phyloP scores from a whole-genome alignment of 306 rosid species.

The Comarum palustre region DNA sequence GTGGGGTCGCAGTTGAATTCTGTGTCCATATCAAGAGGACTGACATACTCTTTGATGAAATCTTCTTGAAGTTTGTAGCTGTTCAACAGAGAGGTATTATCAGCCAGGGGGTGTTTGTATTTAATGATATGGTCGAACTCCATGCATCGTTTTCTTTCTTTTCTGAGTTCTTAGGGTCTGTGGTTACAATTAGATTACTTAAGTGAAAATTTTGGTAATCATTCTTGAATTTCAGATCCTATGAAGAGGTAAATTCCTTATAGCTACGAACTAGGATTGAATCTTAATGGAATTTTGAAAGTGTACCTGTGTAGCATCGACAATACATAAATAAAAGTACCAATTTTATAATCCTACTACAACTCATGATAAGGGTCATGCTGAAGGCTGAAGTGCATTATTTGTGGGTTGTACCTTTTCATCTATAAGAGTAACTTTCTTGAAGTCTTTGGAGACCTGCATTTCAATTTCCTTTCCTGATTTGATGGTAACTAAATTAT shows the following conservation, averaged over 20 bases:
- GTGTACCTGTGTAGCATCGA: slow-evolving; percentile 1
- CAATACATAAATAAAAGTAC: not conserved
- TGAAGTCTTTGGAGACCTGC: not conserved
- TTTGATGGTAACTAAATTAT: slow-evolving; percentile 12
- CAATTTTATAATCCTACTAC: not conserved
- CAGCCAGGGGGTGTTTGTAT: slow-evolving; percentile 18
- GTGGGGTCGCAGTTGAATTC: slow-evolving; percentile 99
- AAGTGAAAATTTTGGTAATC: not conserved
- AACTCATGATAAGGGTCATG: not conserved
- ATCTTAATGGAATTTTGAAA: not conserved
- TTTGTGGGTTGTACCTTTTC: not conserved
- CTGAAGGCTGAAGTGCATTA: not conserved
- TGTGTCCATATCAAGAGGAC: slow-evolving; percentile 93
- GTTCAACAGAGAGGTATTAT: slow-evolving; percentile 79
- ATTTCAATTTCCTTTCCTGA: slow-evolving; percentile 9
- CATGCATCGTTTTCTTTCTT: not conserved
- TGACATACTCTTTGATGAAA: slow-evolving; percentile 90
- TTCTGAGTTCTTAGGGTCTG: slow-evolving; percentile 5
- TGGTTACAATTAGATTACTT: not conserved
- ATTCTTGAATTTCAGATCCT: not conserved
- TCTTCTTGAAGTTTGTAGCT: slow-evolving; percentile 70
- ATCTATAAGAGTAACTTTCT: slow-evolving; percentile 1
- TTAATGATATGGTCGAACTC: slow-evolving; percentile 7
- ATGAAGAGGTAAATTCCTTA: not conserved
- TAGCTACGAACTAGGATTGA: not conserved